These are phyloP conservation scores for Ophiognomonia clavigignenti-juglandacearum DNA, from an alignment of 2,329 filamentous ascomycete genomes.

Conservation along the genomic window DNA sequence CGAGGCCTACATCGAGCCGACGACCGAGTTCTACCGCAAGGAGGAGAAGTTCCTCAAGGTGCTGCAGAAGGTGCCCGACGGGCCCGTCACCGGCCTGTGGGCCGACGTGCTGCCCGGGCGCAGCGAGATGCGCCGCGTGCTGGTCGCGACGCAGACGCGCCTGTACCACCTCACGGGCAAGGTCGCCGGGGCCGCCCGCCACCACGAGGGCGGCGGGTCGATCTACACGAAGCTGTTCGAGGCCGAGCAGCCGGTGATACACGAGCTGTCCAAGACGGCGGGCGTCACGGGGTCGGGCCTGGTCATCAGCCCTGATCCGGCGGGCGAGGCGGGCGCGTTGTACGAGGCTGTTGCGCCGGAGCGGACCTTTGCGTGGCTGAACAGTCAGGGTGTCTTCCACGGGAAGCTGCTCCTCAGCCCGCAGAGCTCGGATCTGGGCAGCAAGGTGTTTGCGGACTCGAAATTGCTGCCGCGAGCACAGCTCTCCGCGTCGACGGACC, in stretches of 20 bases:
- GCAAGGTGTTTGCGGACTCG: slow-evolving; percentile 71
- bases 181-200: slow-evolving; percentile 64
- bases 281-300: slow-evolving; percentile 58
- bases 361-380: slow-evolving; percentile 85
- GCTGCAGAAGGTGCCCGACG: slow-evolving; percentile 77
- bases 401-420: slow-evolving; percentile 66
- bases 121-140: slow-evolving; percentile 67
- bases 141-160: slow-evolving; percentile 74
- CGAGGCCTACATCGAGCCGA: slow-evolving; percentile 90
- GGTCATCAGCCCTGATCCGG: slow-evolving; percentile 67
- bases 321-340: slow-evolving; percentile 44
- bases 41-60: slow-evolving; percentile 89
- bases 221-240: slow-evolving; percentile 89
- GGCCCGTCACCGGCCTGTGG: slow-evolving; percentile 80
- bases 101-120: slow-evolving; percentile 65
- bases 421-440: slow-evolving; percentile 56
- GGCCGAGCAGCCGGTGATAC: slow-evolving; percentile 69
- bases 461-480: slow-evolving; percentile 72
- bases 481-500: slow-evolving; percentile 60
- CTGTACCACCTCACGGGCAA: slow-evolving; percentile 79
- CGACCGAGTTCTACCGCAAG: slow-evolving; percentile 89
- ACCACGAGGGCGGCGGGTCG: slow-evolving; percentile 75
- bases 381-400: slow-evolving; percentile 79
- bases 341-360: slow-evolving; percentile 57
- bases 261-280: slow-evolving; percentile 62